Evolutionary conservation across 306 rosid genomes (phyloP).

Genomic region (Neltuma alba): DNA sequence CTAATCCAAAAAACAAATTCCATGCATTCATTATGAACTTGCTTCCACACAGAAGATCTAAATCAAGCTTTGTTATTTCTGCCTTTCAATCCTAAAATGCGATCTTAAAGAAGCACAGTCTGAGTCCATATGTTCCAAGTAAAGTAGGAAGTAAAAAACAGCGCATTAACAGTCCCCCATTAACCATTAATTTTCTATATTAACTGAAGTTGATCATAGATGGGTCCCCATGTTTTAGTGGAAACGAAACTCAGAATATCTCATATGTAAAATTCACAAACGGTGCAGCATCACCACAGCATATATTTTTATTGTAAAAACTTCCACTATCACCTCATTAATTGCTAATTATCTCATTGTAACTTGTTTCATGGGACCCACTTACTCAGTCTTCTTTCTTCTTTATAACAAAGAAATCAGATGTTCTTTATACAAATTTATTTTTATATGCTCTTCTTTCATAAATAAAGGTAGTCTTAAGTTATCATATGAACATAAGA

Average conservation of each 20-base stretch:
- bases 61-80: conserved; percentile 13
- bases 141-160: neutral
- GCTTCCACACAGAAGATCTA: neutral
- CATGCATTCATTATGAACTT: neutral
- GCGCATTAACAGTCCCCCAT: neutral
- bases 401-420: neutral
- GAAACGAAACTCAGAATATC: neutral
- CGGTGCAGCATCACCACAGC: conserved; percentile 1
- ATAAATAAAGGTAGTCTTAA: neutral
- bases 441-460: conserved; percentile 3
- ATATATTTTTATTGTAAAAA: conserved; percentile 4
- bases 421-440: neutral
- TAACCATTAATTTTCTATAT: neutral
- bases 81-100: conserved; percentile 1
- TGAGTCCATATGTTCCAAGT: neutral
- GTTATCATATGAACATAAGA: neutral
- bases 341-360: neutral
- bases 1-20: conserved; percentile 7
- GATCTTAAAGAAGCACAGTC: neutral
- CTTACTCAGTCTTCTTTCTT: neutral
- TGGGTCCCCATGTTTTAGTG: neutral
- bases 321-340: neutral
- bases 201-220: conserved; percentile 16
- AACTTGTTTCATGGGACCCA: neutral
- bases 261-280: conserved; percentile 14